Conservation (phyloP, 208 protist species). For the Histomonas meleagridis region DNA sequence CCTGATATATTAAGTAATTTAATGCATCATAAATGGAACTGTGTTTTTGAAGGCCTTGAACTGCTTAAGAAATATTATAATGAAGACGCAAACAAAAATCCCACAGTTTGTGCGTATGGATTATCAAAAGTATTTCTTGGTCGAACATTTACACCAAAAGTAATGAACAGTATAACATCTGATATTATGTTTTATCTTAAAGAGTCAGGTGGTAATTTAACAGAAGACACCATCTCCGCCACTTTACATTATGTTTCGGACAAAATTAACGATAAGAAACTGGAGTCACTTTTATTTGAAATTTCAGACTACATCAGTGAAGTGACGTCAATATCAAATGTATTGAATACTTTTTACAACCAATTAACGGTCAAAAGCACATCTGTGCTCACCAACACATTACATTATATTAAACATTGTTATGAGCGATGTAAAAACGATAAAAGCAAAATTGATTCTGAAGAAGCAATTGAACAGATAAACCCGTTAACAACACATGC, state of each 20-base stretch:
- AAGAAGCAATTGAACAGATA: neutral
- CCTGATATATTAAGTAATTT: neutral
- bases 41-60: neutral
- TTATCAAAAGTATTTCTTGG: neutral
- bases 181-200: neutral
- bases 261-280: slow-evolving; percentile 20
- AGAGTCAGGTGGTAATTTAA: neutral
- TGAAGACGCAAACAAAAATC: neutral
- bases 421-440: neutral
- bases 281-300: neutral
- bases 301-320: neutral
- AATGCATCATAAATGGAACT: neutral
- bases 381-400: neutral
- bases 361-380: neutral
- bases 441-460: neutral
- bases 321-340: neutral
- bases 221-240: neutral
- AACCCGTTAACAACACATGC: neutral
- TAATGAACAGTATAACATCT: neutral
- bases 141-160: slow-evolving; percentile 26
- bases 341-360: neutral
- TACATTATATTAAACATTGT: neutral
- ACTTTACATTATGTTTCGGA: neutral
- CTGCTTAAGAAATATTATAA: neutral
- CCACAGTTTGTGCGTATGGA: neutral